Evolutionary conservation across 2,329 filamentous ascomycete genomes (phyloP), one percentile per base, ranked within the genome.

Genomic region (Nemania sp.): DNA sequence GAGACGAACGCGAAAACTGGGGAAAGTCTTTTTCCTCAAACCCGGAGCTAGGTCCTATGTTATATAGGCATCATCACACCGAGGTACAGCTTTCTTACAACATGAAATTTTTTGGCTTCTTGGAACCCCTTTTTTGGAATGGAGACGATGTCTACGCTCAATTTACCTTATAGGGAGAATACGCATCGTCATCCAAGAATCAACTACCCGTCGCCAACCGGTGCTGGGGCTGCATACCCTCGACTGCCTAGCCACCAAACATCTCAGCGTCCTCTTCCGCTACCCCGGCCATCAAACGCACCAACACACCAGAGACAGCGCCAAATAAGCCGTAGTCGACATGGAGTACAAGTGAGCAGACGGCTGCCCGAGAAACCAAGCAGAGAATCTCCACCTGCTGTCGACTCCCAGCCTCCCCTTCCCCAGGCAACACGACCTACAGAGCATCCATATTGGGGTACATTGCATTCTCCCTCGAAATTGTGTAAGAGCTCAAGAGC

Each of bases 111-210:
- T 67, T 66, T 62, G 41, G 49, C 39, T 59, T 64, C 59, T 71
- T 68, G 65, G 65, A 66, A 61, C 53, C 37, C 52, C 67, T 67
- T 70, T 55, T 57, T 67, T 72, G 69, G 69, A 72, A 68, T 68
- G 73, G 62, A 68, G 66, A 72, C 66, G 66, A 76, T 76, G 74
- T 67, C 72, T 70, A 67, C 69, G 64, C 68, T 75, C 68, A 72
- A 68, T 70, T 70, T 74, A 70, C 70, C 73, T 71, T 75, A 74
- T 72, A 72, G 72, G 64, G 72, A 70, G 68, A 73, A 69, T 68
- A 69, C 69, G 66, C 66, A 69, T 69, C 64, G 67, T 67, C 71
- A 65, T 59, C 70, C 70, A 39, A 71, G 65, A 60, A 66, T 70
- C 60, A 68, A 66, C 50, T 54, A 67, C 48, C 63, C 64, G 42